phyloP scores from a whole-genome alignment of 1,139 yeast species.

The Saccharomyces hybrid region DNA sequence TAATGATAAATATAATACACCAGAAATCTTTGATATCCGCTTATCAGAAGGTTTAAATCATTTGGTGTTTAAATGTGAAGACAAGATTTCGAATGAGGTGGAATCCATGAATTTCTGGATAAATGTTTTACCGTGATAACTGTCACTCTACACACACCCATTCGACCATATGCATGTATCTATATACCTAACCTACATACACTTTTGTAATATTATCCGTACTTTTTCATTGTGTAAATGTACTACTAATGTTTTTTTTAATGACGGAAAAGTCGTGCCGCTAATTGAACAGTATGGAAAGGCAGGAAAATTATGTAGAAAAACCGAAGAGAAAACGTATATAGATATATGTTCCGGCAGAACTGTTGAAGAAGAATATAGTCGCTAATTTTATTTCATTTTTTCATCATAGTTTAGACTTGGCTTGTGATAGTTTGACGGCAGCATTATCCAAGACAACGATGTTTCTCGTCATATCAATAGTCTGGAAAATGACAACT shows the following conservation, averaged over 20 bases:
- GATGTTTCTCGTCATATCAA: constrained; percentile 70
- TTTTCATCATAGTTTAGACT: constrained; percentile 21
- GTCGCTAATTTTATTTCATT: background rate
- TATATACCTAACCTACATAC: background rate
- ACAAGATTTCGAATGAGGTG: constrained; percentile 6
- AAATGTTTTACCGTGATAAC: constrained; percentile 25
- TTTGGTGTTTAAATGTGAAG: constrained; percentile 22
- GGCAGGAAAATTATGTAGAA: background rate
- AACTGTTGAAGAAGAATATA: background rate
- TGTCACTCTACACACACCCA: too few relatives aligned
- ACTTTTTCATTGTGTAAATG: background rate
- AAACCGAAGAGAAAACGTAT: background rate
- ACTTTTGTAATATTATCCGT: background rate
- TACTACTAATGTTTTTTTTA: background rate
- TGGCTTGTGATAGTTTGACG: constrained; percentile 44
- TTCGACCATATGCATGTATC: background rate
- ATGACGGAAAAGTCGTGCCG: background rate
- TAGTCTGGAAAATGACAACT: constrained; percentile 72
- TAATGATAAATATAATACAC: constrained; percentile 5
- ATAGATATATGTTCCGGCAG: background rate
- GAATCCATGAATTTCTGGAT: constrained; percentile 29
- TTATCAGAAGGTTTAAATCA: constrained; percentile 28
- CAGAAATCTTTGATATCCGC: constrained; percentile 24
- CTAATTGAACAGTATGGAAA: background rate
- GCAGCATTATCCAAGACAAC: constrained; percentile 87